phyloP scores from a whole-genome alignment of 2,329 filamentous ascomycete species.

The Metarhizium guizhouense region DNA sequence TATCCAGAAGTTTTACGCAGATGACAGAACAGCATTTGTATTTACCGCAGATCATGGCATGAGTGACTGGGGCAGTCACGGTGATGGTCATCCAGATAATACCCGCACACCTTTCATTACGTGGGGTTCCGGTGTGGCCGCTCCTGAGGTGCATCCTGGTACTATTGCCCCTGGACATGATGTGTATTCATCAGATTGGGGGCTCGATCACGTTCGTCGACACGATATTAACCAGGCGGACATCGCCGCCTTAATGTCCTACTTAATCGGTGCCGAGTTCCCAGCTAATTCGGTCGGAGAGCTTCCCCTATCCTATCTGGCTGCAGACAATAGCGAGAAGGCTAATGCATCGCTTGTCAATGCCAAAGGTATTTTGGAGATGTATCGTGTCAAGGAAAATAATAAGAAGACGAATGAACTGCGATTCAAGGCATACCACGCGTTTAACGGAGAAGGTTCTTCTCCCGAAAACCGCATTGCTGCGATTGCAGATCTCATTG shows the following conservation, averaged over 20 bases:
- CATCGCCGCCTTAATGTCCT: slow-evolving; percentile 90
- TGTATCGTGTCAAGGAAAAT: slow-evolving; percentile 91
- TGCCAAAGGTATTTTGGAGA: slow-evolving; percentile 79
- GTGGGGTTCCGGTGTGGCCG: slow-evolving; percentile 87
- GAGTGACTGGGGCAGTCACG: slow-evolving; percentile 99
- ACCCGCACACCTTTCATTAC: slow-evolving; percentile 86
- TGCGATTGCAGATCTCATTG: slow-evolving; percentile 60
- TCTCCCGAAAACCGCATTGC: slow-evolving; percentile 59
- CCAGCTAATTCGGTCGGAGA: slow-evolving; percentile 95
- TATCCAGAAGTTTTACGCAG: slow-evolving; percentile 76
- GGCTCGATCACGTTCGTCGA: slow-evolving; percentile 66
- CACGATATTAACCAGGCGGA: slow-evolving; percentile 94
- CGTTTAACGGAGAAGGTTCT: slow-evolving; percentile 54
- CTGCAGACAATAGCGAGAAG: slow-evolving; percentile 64
- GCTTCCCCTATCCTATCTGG: slow-evolving; percentile 74
- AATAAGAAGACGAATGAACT: slow-evolving; percentile 69
- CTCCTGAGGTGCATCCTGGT: slow-evolving; percentile 51
- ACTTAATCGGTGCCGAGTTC: slow-evolving; percentile 78
- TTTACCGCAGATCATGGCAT: slow-evolving; percentile 98
- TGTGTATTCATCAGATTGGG: slow-evolving; percentile 86
- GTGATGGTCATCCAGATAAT: slow-evolving; percentile 94
- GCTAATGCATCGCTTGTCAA: slow-evolving; percentile 80
- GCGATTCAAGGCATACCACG: slow-evolving; percentile 66
- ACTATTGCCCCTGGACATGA: slow-evolving; percentile 71
- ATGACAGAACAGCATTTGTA: slow-evolving; percentile 82